Base-by-base conservation (phyloP, 441 rosid species). In the Croton laevigatus region DNA sequence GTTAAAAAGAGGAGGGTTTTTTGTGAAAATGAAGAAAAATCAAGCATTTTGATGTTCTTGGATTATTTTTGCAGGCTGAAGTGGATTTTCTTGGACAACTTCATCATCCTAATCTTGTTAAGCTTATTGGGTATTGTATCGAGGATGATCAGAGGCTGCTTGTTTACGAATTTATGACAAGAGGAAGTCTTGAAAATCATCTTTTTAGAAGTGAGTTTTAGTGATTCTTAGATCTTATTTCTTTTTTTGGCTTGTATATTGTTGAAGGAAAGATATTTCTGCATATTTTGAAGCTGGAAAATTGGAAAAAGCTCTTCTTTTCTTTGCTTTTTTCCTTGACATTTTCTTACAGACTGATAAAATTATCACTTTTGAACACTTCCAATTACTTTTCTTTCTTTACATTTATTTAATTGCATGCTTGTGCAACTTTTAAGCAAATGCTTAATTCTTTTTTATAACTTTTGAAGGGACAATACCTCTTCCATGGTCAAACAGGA, bases 121-220 rank as follows among this genome's bases (percentile, higher is more conserved):
- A 90, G 85, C 99, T 94, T 66, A 90, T 92, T 86, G 99, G 99
- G 22, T 89, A 94, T 70, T 94, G 99, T 76, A 91, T 93, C 55
- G 99, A 94, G 84, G 97, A 90, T 82, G 97, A 89, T 59, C 97
- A 94, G 48, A 85, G 99, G 65, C 73, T 94, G 65, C 85, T 94
- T 73, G 97, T 92, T 61, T 94, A 94, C 72, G 99, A 94, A 73
- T 90, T 87, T 78, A 87, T 94, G 97, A 91, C 95, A 0, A 75
- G 90, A 75, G 99, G 99, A 51, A 94, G 97, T 81, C 85, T 94
- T 19, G 98, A 94, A 80, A 94, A 87, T 59, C 97, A 92, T 86
- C 98, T 94, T 65, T 89, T 94, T 75, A 90, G 99, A 72, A 92
- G 96, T 90, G 83, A 76, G 81, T 72, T 40, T 38, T 12, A 59